phyloP scores from a whole-genome alignment of 805 yeast genomes.

The Lachancea cidri region DNA sequence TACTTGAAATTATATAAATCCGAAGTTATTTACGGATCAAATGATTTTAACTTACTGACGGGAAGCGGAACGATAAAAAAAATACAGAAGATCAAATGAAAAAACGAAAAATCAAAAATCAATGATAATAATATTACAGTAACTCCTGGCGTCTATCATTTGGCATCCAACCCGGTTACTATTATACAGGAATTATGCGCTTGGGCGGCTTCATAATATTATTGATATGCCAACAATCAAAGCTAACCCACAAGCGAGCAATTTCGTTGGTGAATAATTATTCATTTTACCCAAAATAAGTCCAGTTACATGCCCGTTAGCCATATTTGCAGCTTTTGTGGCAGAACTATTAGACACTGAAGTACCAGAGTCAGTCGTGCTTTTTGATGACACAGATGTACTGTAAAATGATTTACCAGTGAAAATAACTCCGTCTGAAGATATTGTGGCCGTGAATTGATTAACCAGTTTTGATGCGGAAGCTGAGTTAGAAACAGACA shows the following conservation, averaged over 20 bases:
- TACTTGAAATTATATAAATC: no score
- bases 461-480: conserved; percentile 18
- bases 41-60: no score
- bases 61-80: background rate
- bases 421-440: conserved; percentile 31
- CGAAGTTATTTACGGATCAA: no score
- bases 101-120: background rate
- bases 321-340: background rate
- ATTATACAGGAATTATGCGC: background rate
- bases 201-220: background rate
- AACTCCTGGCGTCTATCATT: no score
- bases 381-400: conserved; percentile 19
- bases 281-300: background rate
- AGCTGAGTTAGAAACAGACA: conserved; percentile 8
- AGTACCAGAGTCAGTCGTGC: no score
- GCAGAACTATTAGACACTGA: conserved; percentile 3
- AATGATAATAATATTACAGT: background rate
- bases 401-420: conserved; percentile 29
- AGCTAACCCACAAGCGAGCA: background rate
- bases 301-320: background rate
- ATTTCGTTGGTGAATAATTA: background rate
- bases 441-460: conserved; percentile 27
- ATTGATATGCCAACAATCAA: background rate
- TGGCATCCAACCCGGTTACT: no score
- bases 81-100: background rate